Percentiles rank a stretch among this genome's conserved stretches.
Evolutionary conservation across 2,329 filamentous ascomycete species (phyloP).

Genomic region (Hypoxylon sp.): DNA sequence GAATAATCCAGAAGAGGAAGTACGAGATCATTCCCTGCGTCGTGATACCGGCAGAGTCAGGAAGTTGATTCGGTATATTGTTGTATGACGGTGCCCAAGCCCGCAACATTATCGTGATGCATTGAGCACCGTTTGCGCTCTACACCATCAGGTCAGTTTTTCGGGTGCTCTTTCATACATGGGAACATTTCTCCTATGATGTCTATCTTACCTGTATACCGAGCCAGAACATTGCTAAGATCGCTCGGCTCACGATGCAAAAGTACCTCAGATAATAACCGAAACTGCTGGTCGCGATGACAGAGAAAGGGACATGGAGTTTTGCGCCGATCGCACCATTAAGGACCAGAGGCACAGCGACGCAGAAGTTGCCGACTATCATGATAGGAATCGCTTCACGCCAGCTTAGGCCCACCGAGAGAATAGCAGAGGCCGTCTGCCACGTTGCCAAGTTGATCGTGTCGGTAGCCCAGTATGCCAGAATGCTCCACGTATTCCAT

Average conservation of each 20-base stretch:
- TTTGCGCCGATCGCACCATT: slow-evolving; percentile 58
- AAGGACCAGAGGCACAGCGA: slow-evolving; percentile 61
- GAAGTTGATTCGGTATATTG: slow-evolving; percentile 61
- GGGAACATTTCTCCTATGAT: background rate
- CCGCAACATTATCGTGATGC: slow-evolving; percentile 53
- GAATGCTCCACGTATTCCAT: slow-evolving; percentile 49
- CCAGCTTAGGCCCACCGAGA: slow-evolving; percentile 49
- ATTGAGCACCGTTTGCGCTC: slow-evolving; percentile 67
- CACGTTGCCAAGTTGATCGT: slow-evolving; percentile 48
- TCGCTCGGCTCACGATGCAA: slow-evolving; percentile 51
- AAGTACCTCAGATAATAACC: slow-evolving; percentile 55
- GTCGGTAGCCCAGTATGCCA: slow-evolving; percentile 51
- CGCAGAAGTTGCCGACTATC: slow-evolving; percentile 67
- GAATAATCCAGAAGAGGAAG: slow-evolving; percentile 62
- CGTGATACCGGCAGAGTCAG: slow-evolving; percentile 59
- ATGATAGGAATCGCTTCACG: slow-evolving; percentile 51
- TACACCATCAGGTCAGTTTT: slow-evolving; percentile 55
- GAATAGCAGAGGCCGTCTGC: slow-evolving; percentile 48
- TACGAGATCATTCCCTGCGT: slow-evolving; percentile 60
- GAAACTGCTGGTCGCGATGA: slow-evolving; percentile 55
- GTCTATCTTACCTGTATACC: slow-evolving; percentile 56
- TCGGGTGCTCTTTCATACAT: too few relatives aligned
- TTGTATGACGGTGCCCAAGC: slow-evolving; percentile 65
- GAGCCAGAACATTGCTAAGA: slow-evolving; percentile 65
- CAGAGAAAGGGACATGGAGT: slow-evolving; percentile 58